phyloP scores from a whole-genome alignment of 495 filamentous ascomycete species.

The Aspergillus panamensis region DNA sequence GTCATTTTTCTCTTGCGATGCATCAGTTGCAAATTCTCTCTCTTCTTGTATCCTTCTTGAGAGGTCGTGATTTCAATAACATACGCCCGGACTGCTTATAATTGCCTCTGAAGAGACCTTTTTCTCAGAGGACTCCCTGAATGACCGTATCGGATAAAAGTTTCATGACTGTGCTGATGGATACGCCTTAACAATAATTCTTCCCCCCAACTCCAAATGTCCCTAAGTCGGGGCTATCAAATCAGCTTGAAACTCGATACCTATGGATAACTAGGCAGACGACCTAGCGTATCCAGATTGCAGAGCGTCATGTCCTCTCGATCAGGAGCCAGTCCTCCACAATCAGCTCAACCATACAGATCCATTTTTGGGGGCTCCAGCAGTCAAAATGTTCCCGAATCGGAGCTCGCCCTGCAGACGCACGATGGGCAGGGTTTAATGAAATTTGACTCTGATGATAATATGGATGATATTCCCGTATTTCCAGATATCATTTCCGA shows the following conservation, averaged over 20 bases:
- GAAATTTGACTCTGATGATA: constrained; percentile 18
- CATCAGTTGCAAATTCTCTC: not conserved
- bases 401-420: constrained; percentile 11
- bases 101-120: no score
- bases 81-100: not conserved
- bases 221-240: no score
- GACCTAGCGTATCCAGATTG: not conserved
- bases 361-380: constrained; percentile 36
- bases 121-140: no score
- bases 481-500: constrained; percentile 14
- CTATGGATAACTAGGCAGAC: not conserved
- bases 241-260: no score
- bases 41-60: not conserved
- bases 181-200: no score
- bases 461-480: constrained; percentile 7
- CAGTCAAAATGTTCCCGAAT: constrained; percentile 23
- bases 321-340: constrained; percentile 27
- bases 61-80: not conserved
- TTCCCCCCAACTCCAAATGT: no score
- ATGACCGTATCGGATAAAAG: no score
- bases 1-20: not conserved
- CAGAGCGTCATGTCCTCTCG: constrained; percentile 37
- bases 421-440: constrained; percentile 7
- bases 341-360: constrained; percentile 35
- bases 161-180: no score